phyloP scores from a whole-genome alignment of 768 basidiomycete genomes.

The Dentipellis fragilis region DNA sequence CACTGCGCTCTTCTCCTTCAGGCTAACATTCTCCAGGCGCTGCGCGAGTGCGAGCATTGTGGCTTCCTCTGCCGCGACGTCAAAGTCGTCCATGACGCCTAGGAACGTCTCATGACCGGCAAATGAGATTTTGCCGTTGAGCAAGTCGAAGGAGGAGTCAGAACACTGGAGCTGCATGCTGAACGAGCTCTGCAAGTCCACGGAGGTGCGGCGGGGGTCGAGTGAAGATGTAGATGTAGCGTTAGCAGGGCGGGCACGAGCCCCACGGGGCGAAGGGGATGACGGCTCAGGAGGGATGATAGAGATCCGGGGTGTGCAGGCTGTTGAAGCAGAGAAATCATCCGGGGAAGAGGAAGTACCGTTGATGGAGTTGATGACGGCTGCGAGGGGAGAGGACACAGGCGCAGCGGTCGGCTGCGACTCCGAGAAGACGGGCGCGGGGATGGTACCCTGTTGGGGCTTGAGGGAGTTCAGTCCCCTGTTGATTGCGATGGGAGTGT shows the following conservation, averaged over 20 bases:
- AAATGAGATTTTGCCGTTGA: constrained; percentile 12
- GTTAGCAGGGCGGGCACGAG: neutral
- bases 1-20: neutral
- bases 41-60: neutral
- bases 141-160: constrained; percentile 12
- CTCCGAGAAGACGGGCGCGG: constrained; percentile 4
- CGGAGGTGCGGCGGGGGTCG: constrained; percentile 6
- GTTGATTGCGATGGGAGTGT: neutral
- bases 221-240: neutral
- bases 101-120: constrained; percentile 9
- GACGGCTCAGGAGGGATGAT: constrained; percentile 6
- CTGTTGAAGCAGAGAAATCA: neutral
- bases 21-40: neutral
- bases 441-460: neutral
- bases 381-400: constrained; percentile 14
- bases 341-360: neutral
- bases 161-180: constrained; percentile 8
- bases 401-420: constrained; percentile 22
- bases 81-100: constrained; percentile 8
- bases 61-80: neutral
- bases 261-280: constrained; percentile 5
- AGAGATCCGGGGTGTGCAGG: constrained; percentile 6
- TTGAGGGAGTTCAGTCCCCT: neutral
- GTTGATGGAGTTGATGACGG: constrained; percentile 14
- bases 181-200: constrained; percentile 10